Evolutionary conservation across 208 protist species (phyloP).

Genomic region (Leishmania turanica): DNA sequence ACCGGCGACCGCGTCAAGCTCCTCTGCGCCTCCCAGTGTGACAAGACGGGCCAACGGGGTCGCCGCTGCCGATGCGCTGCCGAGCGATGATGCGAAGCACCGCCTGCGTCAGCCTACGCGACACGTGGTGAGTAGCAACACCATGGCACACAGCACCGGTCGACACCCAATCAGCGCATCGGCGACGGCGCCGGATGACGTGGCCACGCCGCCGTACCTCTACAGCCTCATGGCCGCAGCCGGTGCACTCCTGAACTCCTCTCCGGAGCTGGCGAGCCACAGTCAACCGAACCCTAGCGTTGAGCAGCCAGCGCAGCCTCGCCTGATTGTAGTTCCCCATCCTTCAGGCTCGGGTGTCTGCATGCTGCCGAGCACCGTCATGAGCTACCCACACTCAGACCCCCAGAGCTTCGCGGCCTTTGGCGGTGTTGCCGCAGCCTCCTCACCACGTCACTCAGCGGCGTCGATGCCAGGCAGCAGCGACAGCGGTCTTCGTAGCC

Average conservation of each 20-base stretch:
- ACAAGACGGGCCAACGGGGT: constrained; percentile 7
- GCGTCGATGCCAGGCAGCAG: not conserved
- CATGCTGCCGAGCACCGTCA: constrained; percentile 20
- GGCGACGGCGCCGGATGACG: constrained; percentile 8
- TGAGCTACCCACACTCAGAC: constrained; percentile 16
- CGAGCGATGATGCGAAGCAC: constrained; percentile 18
- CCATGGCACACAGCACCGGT: constrained; percentile 26
- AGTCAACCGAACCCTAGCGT: not conserved
- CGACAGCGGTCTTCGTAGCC: constrained; percentile 3
- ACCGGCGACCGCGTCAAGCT: not conserved
- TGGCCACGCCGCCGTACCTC: constrained; percentile 29
- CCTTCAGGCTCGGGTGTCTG: constrained; percentile 18
- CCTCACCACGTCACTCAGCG: not conserved
- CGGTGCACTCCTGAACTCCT: constrained; percentile 9
- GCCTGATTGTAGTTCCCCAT: constrained; percentile 23
- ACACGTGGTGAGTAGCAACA: constrained; percentile 26
- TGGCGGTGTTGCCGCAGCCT: not conserved
- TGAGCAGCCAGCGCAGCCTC: constrained; percentile 14
- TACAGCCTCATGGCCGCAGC: constrained; percentile 31
- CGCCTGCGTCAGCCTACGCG: constrained; percentile 20
- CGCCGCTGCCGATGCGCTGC: not conserved
- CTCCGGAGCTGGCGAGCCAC: not conserved
- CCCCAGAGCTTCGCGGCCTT: not conserved
- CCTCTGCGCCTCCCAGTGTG: not conserved
- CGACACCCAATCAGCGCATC: constrained; percentile 7